Percentiles rank a stretch among this genome's conserved stretches.
phyloP scores from a whole-genome alignment of 345 rosid species.

The Rhizophora mangle region DNA sequence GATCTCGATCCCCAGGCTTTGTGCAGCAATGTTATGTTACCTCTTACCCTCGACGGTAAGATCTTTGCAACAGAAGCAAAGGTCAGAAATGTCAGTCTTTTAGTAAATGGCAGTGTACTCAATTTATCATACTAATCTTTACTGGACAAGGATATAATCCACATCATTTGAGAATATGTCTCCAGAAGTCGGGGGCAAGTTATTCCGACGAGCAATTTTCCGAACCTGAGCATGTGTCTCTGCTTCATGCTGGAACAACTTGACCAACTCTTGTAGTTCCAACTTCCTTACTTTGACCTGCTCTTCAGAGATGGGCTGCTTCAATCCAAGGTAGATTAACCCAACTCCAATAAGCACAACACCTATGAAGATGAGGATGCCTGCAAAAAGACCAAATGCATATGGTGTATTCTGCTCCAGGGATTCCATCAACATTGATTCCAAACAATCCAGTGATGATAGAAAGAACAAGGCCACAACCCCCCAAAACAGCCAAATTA shows the following conservation, averaged over 20 bases:
- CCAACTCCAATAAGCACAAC: conserved; percentile 60
- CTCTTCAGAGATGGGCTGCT: conserved; percentile 57
- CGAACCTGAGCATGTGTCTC: conserved; percentile 91
- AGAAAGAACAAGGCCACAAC: conserved; percentile 82
- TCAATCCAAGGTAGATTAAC: conserved; percentile 69
- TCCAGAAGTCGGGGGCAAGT: conserved; percentile 76
- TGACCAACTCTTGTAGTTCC: conserved; percentile 81
- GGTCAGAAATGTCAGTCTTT: too few relatives aligned
- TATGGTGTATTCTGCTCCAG: conserved; percentile 79
- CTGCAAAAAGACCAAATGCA: conserved; percentile 79
- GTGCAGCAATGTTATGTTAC: too few relatives aligned
- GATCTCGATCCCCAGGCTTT: too few relatives aligned
- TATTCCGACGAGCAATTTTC: conserved; percentile 38
- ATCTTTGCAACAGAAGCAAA: too few relatives aligned
- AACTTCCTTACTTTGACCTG: conserved; percentile 66
- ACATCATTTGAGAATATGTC: conserved; percentile 42
- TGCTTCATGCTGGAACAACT: conserved; percentile 93
- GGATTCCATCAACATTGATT: conserved; percentile 98
- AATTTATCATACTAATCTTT: not conserved
- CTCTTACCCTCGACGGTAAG: too few relatives aligned
- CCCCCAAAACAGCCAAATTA: conserved; percentile 87
- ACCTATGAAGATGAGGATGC: conserved; percentile 48
- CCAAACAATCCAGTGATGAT: conserved; percentile 85
- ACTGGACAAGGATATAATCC: conserved; percentile 61
- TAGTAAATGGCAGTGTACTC: too few relatives aligned